Evolutionary conservation across 495 filamentous ascomycete genomes (phyloP), one percentile per base, ranked within the genome.

Genomic region (Xylaria scruposa): DNA sequence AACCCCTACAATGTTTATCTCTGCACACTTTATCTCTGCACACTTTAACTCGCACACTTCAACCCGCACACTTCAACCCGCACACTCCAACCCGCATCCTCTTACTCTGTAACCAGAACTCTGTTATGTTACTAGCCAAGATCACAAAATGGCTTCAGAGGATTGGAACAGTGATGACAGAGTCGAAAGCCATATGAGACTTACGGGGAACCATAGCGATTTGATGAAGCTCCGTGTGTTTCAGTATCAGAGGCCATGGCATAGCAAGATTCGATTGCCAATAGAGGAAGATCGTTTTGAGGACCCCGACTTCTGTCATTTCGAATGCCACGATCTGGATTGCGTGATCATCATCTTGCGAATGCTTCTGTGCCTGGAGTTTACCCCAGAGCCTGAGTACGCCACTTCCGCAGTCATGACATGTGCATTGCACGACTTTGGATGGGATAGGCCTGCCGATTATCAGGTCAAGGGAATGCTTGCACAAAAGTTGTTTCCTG

Each of bases 241-340:
- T n/a, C 24, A 9, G 2, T 60, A n/a, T 33, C 58, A 61, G 58
- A 61, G 58, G 5, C 58, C 58, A n/a, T 61, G 58, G 58, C 58
- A 61, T 38, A 38, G 58, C 58, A 61, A 61, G 33, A 40, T 61
- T 3, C 33, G 29, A 61, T 24, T 61, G 6, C 33, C 58, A 0
- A n/a, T 21, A 1, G 33, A 61, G 17, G 58, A 3, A 4, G 33
- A 61, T 6, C 1, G 0, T 31, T 6, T 0, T 3, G 6, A n/a
- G 24, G 58, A 17, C 15, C 0, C 13, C 0, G 19, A 40, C 8
- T 38, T 38, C 5, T 36, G 21, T 9, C 33, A 61, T 10, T n/a
- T 61, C 13, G 58, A 61, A 38, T 36, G 58, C 19, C 31, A 61
- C 9, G 58, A 61, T 61, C 58, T 61, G 9, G 58, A 61, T 40